These are phyloP conservation scores for Trichopus zeylanicus DNA, from an alignment of 116 monocot genomes.

Conservation along the genomic window DNA sequence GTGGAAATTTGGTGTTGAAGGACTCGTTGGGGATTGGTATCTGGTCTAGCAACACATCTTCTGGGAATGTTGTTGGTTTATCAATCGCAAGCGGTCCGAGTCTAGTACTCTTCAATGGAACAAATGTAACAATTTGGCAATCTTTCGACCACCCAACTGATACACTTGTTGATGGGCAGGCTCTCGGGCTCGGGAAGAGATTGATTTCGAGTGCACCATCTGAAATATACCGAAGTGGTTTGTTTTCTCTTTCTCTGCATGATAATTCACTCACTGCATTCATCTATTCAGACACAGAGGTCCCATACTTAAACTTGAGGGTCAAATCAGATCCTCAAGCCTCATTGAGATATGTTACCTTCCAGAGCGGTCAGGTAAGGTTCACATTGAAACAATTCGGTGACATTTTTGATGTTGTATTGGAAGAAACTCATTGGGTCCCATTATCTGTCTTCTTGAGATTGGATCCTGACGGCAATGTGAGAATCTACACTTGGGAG, in stretches of 20 bases:
- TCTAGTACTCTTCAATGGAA: not conserved
- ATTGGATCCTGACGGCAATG: not conserved
- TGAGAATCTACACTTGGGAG: not conserved
- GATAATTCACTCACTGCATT: not conserved
- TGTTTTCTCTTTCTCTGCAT: not conserved
- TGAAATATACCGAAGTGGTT: not conserved
- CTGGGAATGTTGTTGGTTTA: not conserved
- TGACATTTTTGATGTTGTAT: not conserved
- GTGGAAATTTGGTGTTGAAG: not conserved
- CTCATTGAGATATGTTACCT: not conserved
- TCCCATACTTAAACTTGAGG: not conserved
- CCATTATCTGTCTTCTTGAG: not conserved
- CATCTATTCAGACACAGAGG: not conserved
- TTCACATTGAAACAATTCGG: not conserved
- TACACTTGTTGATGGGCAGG: not conserved
- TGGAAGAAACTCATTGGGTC: not conserved
- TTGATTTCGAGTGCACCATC: not conserved
- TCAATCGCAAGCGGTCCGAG: not conserved
- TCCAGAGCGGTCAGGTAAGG: not conserved
- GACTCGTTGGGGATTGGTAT: not conserved
- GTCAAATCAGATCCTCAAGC: not conserved
- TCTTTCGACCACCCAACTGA: not conserved
- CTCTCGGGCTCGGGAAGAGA: not conserved
- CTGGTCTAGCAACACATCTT: slow-evolving; percentile 1
- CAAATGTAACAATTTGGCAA: not conserved